phyloP scores from a whole-genome alignment of 2,329 filamentous ascomycete species.

The Microdochium trichocladiopsis region DNA sequence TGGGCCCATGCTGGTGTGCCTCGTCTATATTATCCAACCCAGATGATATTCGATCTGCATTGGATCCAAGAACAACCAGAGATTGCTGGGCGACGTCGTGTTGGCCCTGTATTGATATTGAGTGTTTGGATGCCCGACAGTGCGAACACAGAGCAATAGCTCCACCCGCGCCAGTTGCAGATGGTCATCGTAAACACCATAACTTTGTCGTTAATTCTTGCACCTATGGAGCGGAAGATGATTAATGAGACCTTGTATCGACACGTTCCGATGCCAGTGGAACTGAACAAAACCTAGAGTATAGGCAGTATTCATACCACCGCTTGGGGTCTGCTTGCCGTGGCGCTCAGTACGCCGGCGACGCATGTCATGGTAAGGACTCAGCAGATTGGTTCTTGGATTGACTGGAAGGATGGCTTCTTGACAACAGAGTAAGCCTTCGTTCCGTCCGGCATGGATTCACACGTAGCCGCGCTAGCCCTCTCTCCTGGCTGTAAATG shows the following conservation, averaged over 20 bases:
- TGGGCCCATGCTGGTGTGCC: constrained; percentile 24
- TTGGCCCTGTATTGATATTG: constrained; percentile 1
- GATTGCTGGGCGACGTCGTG: not conserved
- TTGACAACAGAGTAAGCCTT: constrained; percentile 44
- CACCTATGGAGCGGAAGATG: constrained; percentile 31
- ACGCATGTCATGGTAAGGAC: constrained; percentile 45
- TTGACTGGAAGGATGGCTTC: constrained; percentile 47
- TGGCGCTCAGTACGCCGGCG: constrained; percentile 45
- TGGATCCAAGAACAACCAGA: constrained; percentile 11
- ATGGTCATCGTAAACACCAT: not conserved
- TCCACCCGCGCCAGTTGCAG: constrained; percentile 28
- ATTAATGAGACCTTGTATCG: constrained; percentile 41
- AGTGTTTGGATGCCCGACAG: constrained; percentile 32
- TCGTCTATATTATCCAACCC: constrained; percentile 26
- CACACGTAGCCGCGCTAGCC: constrained; percentile 35
- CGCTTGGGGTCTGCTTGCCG: constrained; percentile 41
- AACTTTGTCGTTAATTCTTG: constrained; percentile 1
- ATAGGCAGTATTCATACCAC: constrained; percentile 39
- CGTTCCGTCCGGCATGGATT: constrained; percentile 41
- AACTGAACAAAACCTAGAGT: constrained; percentile 32
- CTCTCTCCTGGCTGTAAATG: constrained; percentile 44
- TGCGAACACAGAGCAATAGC: constrained; percentile 36
- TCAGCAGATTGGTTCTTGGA: constrained; percentile 41
- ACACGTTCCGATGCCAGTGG: constrained; percentile 30
- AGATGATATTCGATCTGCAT: constrained; percentile 25